A percentile compares a stretch with the other conserved stretches of the same genome.
These are phyloP conservation scores for Oehlia diaphana DNA, from an alignment of 192 early-diverging fungal genomes.

Conservation along the genomic window DNA sequence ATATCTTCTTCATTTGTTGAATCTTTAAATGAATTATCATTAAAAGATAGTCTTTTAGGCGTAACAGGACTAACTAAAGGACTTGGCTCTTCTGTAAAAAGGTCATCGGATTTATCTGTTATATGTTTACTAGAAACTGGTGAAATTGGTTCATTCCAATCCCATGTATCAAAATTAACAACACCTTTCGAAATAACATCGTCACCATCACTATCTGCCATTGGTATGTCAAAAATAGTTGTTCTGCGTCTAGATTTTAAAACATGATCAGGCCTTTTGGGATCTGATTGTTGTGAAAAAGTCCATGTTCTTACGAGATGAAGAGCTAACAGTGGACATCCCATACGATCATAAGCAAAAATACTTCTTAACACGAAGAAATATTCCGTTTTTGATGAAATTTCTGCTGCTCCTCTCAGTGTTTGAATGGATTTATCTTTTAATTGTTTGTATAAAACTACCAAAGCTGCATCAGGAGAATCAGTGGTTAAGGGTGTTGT, in stretches of 20 bases:
- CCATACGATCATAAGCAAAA: constrained; percentile 73
- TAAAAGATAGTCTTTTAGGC: background rate
- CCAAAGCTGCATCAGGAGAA: constrained; percentile 62
- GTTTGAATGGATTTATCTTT: constrained; percentile 52
- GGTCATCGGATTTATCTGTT: background rate
- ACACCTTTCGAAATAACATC: constrained; percentile 21
- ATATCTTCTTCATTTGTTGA: background rate
- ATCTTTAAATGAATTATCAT: background rate
- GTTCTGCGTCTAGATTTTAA: constrained; percentile 19
- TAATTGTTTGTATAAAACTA: constrained; percentile 72
- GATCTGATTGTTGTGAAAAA: constrained; percentile 14
- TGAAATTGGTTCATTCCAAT: constrained; percentile 12
- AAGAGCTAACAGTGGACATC: constrained; percentile 74
- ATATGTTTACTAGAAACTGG: background rate
- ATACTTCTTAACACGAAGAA: constrained; percentile 62
- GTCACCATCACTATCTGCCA: constrained; percentile 13
- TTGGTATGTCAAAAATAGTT: constrained; percentile 23
- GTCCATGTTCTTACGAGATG: constrained; percentile 63
- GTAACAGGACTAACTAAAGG: background rate
- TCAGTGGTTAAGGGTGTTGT: background rate
- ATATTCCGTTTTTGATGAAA: constrained; percentile 55
- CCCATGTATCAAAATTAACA: constrained; percentile 24
- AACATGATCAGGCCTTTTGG: constrained; percentile 1
- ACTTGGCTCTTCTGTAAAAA: constrained; percentile 13
- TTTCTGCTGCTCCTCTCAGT: constrained; percentile 42